phyloP scores from a whole-genome alignment of 1,284 basidiomycete genomes.

The Rhodofomes roseus region DNA sequence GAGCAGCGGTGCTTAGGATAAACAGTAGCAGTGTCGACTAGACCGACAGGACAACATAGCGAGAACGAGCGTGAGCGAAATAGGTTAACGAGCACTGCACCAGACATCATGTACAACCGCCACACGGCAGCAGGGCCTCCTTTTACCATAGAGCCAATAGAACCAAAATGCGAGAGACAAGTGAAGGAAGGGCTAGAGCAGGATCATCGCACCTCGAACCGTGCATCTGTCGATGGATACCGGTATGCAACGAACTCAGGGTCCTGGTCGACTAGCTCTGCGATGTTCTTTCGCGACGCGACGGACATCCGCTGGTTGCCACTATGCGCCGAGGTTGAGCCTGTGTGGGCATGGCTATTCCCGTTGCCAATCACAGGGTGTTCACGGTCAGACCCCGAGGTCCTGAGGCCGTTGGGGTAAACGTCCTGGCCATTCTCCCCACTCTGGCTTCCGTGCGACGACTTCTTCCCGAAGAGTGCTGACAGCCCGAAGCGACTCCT shows the following conservation, averaged over 20 bases:
- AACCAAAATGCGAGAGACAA: background rate
- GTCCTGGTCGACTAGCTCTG: conserved; percentile 76
- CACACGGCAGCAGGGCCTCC: background rate
- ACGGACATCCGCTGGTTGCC: conserved; percentile 52
- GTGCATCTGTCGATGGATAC: conserved; percentile 67
- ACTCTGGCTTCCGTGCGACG: conserved; percentile 21
- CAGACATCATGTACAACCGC: background rate
- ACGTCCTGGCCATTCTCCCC: conserved; percentile 23
- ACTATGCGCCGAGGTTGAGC: conserved; percentile 26
- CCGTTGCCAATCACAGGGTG: conserved; percentile 33
- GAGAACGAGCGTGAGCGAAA: conserved; percentile 7
- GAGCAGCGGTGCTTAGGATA: conserved; percentile 5
- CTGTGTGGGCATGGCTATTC: conserved; percentile 25
- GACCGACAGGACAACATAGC: conserved; percentile 1
- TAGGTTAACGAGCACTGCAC: conserved; percentile 2
- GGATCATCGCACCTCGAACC: conserved; percentile 49
- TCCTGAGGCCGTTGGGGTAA: conserved; percentile 19
- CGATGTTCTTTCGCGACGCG: conserved; percentile 64
- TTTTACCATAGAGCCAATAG: background rate
- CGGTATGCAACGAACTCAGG: conserved; percentile 79
- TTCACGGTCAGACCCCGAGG: conserved; percentile 33
- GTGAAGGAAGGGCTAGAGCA: background rate
- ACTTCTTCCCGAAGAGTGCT: conserved; percentile 60
- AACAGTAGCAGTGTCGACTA: background rate
- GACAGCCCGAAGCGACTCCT: conserved; percentile 68